Evolutionary conservation across 768 basidiomycete species (phyloP).

Genomic region (Lactarius deliciosus): DNA sequence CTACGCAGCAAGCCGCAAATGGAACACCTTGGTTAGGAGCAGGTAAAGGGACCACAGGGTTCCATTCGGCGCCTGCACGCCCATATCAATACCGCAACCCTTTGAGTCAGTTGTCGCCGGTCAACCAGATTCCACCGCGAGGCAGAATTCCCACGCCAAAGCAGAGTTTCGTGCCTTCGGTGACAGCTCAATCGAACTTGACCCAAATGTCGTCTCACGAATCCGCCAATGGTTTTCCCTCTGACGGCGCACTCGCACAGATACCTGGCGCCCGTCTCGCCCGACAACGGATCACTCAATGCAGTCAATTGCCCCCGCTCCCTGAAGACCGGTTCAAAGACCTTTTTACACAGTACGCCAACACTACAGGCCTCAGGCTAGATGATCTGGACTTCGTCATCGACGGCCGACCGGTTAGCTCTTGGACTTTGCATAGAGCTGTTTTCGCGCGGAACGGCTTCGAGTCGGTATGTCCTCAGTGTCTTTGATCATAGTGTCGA

Average conservation of each 20-base stretch:
- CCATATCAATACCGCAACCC: slow-evolving; percentile 17
- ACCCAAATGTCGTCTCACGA: slow-evolving; percentile 15
- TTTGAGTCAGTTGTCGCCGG: slow-evolving; percentile 8
- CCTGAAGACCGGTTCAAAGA: slow-evolving; percentile 12
- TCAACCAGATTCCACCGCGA: slow-evolving; percentile 10
- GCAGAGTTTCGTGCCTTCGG: slow-evolving; percentile 12
- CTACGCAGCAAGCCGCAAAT: slow-evolving; percentile 14
- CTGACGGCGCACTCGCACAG: neutral
- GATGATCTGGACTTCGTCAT: slow-evolving; percentile 12
- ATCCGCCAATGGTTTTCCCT: slow-evolving; percentile 9
- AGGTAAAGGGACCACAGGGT: slow-evolving; percentile 6
- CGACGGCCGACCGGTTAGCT: slow-evolving; percentile 9
- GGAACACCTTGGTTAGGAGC: neutral
- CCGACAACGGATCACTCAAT: neutral
- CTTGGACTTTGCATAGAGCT: slow-evolving; percentile 10
- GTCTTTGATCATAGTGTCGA: neutral
- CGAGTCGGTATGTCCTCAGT: slow-evolving; percentile 4
- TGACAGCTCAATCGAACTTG: slow-evolving; percentile 15
- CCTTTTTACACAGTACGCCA: slow-evolving; percentile 3
- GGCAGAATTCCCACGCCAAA: slow-evolving; percentile 18
- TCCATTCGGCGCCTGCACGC: slow-evolving; percentile 11
- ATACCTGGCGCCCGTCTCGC: slow-evolving; percentile 1
- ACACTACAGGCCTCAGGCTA: neutral
- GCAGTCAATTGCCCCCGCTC: neutral
- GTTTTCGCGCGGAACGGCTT: slow-evolving; percentile 17